Conservation (phyloP, 2,329 filamentous ascomycete species). For the Endothia cerciana region DNA sequence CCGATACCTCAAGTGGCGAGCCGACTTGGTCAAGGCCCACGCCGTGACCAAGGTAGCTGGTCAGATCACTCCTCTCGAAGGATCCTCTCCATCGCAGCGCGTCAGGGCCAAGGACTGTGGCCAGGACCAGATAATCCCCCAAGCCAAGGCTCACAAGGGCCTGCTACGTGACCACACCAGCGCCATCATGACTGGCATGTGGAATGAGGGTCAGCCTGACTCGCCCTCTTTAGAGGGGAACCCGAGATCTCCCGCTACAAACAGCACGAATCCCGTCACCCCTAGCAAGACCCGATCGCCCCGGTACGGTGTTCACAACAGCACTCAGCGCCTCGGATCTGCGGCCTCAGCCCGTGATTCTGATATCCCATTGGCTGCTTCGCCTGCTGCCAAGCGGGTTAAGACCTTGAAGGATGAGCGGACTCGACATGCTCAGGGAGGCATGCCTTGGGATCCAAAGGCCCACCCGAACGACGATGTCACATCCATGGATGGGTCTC, state of each 20-base stretch:
- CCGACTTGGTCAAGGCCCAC: conserved; percentile 64
- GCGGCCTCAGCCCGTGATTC: not conserved
- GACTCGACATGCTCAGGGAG: not conserved
- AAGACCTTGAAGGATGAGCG: conserved; percentile 19
- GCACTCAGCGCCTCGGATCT: not conserved
- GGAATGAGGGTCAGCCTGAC: conserved; percentile 66
- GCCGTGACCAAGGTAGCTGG: not conserved
- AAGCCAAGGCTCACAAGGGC: conserved; percentile 10
- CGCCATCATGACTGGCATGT: conserved; percentile 60
- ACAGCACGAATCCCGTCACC: conserved; percentile 8
- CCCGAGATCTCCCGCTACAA: not conserved
- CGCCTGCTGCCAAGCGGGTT: conserved; percentile 23
- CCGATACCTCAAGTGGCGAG: conserved; percentile 77
- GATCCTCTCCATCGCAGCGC: conserved; percentile 7
- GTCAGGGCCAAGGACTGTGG: not conserved
- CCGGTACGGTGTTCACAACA: conserved; percentile 4
- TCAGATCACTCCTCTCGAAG: conserved; percentile 48
- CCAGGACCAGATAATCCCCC: not conserved
- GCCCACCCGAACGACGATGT: not conserved
- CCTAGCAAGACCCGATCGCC: conserved; percentile 23
- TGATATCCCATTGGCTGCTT: not conserved
- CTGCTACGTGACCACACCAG: conserved; percentile 53
- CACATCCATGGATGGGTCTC: not conserved
- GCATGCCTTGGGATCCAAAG: not conserved
- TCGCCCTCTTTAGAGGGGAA: conserved; percentile 46